Conservation (phyloP, 305 asterid genomes). For the Ruellia speciosa region DNA sequence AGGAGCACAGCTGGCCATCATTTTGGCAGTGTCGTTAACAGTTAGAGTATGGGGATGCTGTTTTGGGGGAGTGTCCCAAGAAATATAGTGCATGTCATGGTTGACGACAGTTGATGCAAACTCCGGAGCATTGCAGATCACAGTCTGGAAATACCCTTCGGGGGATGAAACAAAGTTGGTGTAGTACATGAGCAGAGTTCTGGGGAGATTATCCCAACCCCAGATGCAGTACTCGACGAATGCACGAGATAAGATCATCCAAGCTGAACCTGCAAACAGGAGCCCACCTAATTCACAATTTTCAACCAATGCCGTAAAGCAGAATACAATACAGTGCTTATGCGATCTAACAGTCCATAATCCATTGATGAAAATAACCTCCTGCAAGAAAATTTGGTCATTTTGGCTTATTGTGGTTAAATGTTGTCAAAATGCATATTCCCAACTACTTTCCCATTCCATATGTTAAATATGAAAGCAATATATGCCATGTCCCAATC, state of each 20-base stretch:
- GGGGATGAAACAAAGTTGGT: conserved; percentile 60
- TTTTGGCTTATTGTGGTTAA: too few species aligned
- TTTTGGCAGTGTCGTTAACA: conserved; percentile 41
- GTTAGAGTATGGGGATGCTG: conserved; percentile 50
- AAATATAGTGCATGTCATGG: conserved; percentile 62
- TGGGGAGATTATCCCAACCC: conserved; percentile 79
- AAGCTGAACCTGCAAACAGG: conserved; percentile 41
- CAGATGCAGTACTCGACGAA: conserved; percentile 51
- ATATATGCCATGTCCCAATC: neutral
- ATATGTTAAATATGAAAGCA: neutral
- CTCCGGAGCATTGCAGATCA: conserved; percentile 26
- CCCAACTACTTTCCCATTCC: too few species aligned
- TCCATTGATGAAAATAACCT: too few species aligned
- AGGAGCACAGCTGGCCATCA: conserved; percentile 45
- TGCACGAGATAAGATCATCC: conserved; percentile 58
- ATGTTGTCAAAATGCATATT: too few species aligned
- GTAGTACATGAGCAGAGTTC: conserved; percentile 65
- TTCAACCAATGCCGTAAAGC: too few species aligned
- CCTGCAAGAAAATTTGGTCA: neutral
- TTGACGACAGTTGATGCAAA: conserved; percentile 41
- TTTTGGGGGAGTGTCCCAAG: conserved; percentile 59
- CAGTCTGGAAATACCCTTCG: conserved; percentile 64
- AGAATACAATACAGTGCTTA: too few species aligned
- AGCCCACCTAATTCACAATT: neutral
- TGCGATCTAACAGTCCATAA: too few species aligned